Conservation (phyloP, 768 basidiomycete species). For the Boletus pseudo-olivaceus region DNA sequence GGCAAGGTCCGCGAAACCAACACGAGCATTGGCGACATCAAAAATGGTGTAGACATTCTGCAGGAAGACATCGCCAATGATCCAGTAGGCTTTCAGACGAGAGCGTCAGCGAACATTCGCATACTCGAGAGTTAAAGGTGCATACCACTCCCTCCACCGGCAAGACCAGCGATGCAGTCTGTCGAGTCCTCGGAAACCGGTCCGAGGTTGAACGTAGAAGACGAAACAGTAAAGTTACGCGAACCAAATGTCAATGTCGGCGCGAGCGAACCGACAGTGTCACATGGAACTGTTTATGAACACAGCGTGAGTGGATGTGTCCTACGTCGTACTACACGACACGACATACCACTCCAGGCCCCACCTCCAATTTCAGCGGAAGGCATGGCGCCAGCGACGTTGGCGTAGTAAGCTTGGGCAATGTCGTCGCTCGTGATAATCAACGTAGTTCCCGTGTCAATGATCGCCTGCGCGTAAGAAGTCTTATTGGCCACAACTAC, state of each 20-base stretch:
- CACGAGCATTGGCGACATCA: slow-evolving; percentile 31
- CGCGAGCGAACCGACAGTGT: slow-evolving; percentile 18
- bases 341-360: slow-evolving; percentile 34
- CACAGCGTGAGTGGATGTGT: background rate
- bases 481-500: slow-evolving; percentile 26
- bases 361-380: slow-evolving; percentile 28
- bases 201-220: slow-evolving; percentile 44
- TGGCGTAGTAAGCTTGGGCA: slow-evolving; percentile 29
- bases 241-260: slow-evolving; percentile 40
- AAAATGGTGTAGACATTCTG: slow-evolving; percentile 32
- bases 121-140: background rate
- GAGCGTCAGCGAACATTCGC: background rate
- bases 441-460: slow-evolving; percentile 34
- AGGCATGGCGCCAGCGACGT: slow-evolving; percentile 29
- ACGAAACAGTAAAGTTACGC: slow-evolving; percentile 34
- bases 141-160: slow-evolving; percentile 26
- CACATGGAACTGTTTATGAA: slow-evolving; percentile 32
- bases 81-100: slow-evolving; percentile 24
- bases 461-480: slow-evolving; percentile 25
- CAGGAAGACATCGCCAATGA: slow-evolving; percentile 36
- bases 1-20: slow-evolving; percentile 40
- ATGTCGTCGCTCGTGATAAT: slow-evolving; percentile 24
- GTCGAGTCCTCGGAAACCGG: slow-evolving; percentile 25
- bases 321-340: background rate
- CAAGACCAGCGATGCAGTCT: slow-evolving; percentile 38